These are phyloP conservation scores for Uronychia setigera DNA, from an alignment of 73 alveolate genomes.

Conservation along the genomic window DNA sequence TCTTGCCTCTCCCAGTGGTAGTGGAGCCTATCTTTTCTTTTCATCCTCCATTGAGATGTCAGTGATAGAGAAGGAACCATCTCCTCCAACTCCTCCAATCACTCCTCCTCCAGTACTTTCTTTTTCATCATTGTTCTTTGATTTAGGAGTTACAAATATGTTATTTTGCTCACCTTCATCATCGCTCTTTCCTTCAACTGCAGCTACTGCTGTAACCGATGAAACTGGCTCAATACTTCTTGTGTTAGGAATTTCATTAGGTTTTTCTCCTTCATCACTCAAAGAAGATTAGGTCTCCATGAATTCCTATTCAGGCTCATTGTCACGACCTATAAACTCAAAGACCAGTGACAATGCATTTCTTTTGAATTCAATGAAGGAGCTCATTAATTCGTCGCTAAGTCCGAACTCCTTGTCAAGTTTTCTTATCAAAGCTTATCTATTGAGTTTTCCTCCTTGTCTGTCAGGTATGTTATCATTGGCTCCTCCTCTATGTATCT, in stretches of 20 bases:
- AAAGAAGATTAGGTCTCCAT: conserved; percentile 59
- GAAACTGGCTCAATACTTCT: too few species aligned
- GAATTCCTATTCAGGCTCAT: conserved; percentile 56
- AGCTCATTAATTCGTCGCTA: conserved; percentile 40
- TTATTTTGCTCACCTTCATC: conserved; percentile 21
- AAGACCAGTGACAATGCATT: conserved; percentile 21
- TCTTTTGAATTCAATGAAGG: conserved; percentile 63
- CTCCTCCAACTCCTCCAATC: background rate
- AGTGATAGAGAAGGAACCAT: conserved; percentile 19
- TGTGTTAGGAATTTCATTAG: too few species aligned
- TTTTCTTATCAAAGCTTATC: conserved; percentile 35
- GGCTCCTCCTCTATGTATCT: conserved; percentile 11
- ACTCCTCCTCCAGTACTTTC: background rate
- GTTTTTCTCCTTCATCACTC: conserved; percentile 38
- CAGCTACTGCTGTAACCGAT: conserved; percentile 2
- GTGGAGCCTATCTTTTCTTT: conserved; percentile 6
- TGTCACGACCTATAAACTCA: conserved; percentile 47
- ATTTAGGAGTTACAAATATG: conserved; percentile 21
- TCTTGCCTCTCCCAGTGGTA: conserved; percentile 17
- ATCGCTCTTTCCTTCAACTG: conserved; percentile 13
- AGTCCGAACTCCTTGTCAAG: conserved; percentile 43
- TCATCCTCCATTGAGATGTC: conserved; percentile 27
- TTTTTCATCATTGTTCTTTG: conserved; percentile 2
- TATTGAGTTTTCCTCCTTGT: background rate
- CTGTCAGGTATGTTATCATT: background rate